Conservation (phyloP, 2,329 filamentous ascomycete species). For the Trichoderma sp. region DNA sequence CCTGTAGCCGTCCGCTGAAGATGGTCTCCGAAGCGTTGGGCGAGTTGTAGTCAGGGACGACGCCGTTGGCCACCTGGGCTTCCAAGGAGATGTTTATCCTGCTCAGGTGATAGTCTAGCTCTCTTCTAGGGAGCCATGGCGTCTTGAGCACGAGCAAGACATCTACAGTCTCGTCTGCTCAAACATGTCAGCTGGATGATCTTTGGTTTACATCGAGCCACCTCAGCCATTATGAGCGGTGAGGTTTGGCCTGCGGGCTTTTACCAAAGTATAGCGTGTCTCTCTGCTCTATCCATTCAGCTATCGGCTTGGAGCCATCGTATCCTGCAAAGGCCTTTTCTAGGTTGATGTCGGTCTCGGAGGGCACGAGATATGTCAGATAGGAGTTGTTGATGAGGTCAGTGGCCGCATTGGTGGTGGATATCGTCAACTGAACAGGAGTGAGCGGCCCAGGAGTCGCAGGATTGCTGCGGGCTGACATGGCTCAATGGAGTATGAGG, state of each 20-base stretch:
- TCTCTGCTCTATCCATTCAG: slow-evolving; percentile 63
- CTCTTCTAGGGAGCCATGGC: slow-evolving; percentile 59
- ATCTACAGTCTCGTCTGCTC: slow-evolving; percentile 72
- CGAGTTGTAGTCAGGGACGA: slow-evolving; percentile 49
- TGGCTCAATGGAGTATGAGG: slow-evolving; percentile 22
- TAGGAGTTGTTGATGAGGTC: slow-evolving; percentile 60
- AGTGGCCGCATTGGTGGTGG: slow-evolving; percentile 35
- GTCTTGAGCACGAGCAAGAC: slow-evolving; percentile 70
- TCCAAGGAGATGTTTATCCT: slow-evolving; percentile 69
- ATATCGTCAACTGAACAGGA: slow-evolving; percentile 30
- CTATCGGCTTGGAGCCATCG: slow-evolving; percentile 49
- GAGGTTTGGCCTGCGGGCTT: neutral
- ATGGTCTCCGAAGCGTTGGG: slow-evolving; percentile 60
- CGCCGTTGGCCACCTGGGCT: slow-evolving; percentile 63
- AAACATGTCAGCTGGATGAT: slow-evolving; percentile 29
- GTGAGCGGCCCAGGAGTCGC: slow-evolving; percentile 34
- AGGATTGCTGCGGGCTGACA: slow-evolving; percentile 33
- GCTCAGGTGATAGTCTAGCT: slow-evolving; percentile 60
- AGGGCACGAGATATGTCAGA: slow-evolving; percentile 63
- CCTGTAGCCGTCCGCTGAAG: slow-evolving; percentile 56
- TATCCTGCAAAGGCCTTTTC: slow-evolving; percentile 53
- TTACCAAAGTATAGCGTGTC: slow-evolving; percentile 74
- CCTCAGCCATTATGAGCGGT: neutral
- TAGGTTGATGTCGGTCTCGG: slow-evolving; percentile 56
- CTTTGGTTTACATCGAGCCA: neutral